Base-by-base conservation (phyloP, 345 rosid species). In the Turritis glabra region DNA sequence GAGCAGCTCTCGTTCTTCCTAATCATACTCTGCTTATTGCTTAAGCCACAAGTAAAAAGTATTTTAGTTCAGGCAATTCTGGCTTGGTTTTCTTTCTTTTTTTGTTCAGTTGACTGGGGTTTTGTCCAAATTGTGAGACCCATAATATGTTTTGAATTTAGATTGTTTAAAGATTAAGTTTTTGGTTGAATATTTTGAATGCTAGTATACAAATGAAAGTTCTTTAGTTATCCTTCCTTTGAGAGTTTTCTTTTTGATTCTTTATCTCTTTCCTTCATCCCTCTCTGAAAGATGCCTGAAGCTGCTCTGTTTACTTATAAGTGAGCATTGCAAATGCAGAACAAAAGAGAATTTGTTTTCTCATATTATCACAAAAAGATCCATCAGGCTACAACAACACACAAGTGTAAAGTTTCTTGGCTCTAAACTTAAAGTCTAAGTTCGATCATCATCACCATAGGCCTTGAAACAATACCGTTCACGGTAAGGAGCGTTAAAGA, bases 401-500 rank as follows among this genome's bases (percentile, higher is more conserved):
- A 74, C 21, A 65, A 47, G 17, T 30, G 57, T 35, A 17, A 54
- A 43, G 21, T 33, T 46, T 65, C 21, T 57, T 26, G 33, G 26
- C 32, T 33, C 51, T 65, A 46, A 33, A 56, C 77, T 23, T 38
- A 46, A 54, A 41, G 8, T 64, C 58, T 55, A 25, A 11, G 12
- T 1, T 52, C 23, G 1, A 81, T 54, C 48, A 80, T 94, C 98
- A 83, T 94, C 97, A 32, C 95, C 97, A 46, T 89, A 87, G 1
- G 96, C 95, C 67, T 85, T 83, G 73, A 91, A 94, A 65, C 95
- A 89, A 61, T 89, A 91, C 6, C 95, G 90, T 80, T 91, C 98
- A 71, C 82, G 82, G 68, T 94, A 91, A 5, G 90, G 96, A 51
- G 83, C 95, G 48, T 88, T 89, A 82, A 94, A 94, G 84, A 71